A percentile compares a stretch with the other conserved stretches of the same genome.
phyloP scores from a whole-genome alignment of 805 yeast species.

The Pichia deserticola region DNA sequence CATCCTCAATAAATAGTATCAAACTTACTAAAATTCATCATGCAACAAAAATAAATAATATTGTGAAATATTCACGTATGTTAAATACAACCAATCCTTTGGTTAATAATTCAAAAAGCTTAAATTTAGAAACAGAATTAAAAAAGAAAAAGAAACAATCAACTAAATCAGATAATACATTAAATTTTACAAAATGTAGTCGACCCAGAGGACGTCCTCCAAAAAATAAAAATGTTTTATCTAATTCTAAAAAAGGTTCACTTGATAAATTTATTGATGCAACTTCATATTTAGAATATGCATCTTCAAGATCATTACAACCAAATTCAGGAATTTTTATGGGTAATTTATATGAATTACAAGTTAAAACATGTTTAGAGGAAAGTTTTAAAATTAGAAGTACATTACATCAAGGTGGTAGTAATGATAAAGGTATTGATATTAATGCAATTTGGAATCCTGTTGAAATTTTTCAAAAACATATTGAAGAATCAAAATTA shows the following conservation, averaged over 20 bases:
- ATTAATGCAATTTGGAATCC: slow-evolving; percentile 45
- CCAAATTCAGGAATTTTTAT: slow-evolving; percentile 42
- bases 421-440: slow-evolving; percentile 52
- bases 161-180: too few species aligned
- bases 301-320: slow-evolving; percentile 29
- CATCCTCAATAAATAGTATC: background rate
- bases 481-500: background rate
- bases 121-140: background rate
- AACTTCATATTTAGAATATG: slow-evolving; percentile 27
- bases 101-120: background rate
- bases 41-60: background rate
- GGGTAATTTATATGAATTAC: slow-evolving; percentile 51
- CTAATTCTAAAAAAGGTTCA: background rate
- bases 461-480: slow-evolving; percentile 15
- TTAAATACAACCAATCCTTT: background rate
- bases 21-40: slow-evolving; percentile 1
- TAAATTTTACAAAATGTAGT: background rate
- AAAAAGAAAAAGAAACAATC: background rate
- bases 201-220: slow-evolving; percentile 11
- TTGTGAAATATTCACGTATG: slow-evolving; percentile 2
- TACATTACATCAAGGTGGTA: slow-evolving; percentile 44
- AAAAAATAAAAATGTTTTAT: background rate
- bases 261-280: slow-evolving; percentile 14
- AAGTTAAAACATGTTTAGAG: slow-evolving; percentile 34
- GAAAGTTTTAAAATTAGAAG: slow-evolving; percentile 30